Base-by-base conservation (phyloP, 106 monocot genomes). In the Dioscorea alata region DNA sequence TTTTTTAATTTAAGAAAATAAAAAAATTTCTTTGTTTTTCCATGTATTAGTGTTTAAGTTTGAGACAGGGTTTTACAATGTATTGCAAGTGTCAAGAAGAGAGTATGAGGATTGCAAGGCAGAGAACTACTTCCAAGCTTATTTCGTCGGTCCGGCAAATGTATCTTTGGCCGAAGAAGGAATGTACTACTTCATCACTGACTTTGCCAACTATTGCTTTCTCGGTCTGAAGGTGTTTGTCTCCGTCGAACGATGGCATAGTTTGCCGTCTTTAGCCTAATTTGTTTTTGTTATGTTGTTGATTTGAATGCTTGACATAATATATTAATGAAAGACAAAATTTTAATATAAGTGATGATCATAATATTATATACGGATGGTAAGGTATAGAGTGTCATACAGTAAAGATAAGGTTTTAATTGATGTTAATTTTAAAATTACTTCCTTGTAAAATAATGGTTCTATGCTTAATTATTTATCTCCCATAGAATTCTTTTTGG, bases 131-230 rank as follows among this genome's bases (percentile, higher is more conserved):
- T 82, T 75, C 54, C 56, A 42, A 19, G 58, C 25, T 2, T 76
- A 75, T 10, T 10, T 48, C 35, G 20, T 60, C 14, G 78, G 78
- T 54, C 78, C 81, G 18, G 85, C 74, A 1, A 62, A 13, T 14
- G 75, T 82, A 10, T 6, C 35, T 15, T 61, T 86, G 23, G 20
- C 50, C 13, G 68, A 75, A 50, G 64, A 68, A 58, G 85, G 78
- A 12, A 19, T 86, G 75, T 12, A 17, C 20, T 86, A 82, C 53
- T 86, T 75, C 35, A 73, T 82, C 28, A 82, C 81, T 20, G 69
- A 69, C 72, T 75, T 79, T 21, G 85, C 78, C 13, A 86, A 86
- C 64, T 82, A 86, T 50, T 86, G 85, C 68, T 7, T 33, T 12
- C 78, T 86, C 10, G 85, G 85, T 0, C 56, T 61, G 72, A 86